Base-by-base conservation (phyloP, 371 early-diverging fungal species). In the Mucor velutinosus region DNA sequence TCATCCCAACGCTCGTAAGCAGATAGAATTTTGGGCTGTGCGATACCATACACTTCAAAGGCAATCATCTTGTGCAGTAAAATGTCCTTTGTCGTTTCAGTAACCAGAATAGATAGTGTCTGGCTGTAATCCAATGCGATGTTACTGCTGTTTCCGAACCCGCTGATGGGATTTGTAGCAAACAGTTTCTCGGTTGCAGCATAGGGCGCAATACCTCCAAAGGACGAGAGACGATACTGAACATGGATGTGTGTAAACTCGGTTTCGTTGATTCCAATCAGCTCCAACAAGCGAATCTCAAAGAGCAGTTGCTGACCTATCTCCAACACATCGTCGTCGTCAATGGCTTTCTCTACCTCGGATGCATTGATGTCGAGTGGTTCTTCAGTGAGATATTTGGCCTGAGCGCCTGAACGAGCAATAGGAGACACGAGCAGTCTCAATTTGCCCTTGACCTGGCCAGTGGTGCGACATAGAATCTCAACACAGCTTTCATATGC, bases 161-260 rank as follows among this genome's bases (percentile, higher is more conserved):
- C 82, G 39, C 79, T 74, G 19, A 73, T 77, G n/a, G 87, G 84
- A 21, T 90, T 85, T 0, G 92, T 90, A 0, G 89, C 79, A 74
- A 78, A 91, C 15, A 90, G 49, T 15, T 83, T 80, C 58, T 90
- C 90, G 0, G 70, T 71, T 2, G 66, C 23, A 14, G 84, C 61
- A 25, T 72, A 66, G 19, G 74, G 69, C 17, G 67, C 56, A 23
- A 76, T 69, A 19, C 72, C 72, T 19, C 84, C 86, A 75, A 90
- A 87, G 0, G 85, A 81, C 7, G 85, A 86, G 0, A 87, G 67
- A 47, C 90, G 84, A 71, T 92, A 88, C 53, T 92, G 93, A 58
- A 89, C 89, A 71, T 94, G 95, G 14, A 93, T 84, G 57, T 89
- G 85, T n/a, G 90, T 88, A 70, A 83, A 88, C 39, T 89, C 86